These are phyloP conservation scores for Thymus mandschuricus DNA, from an alignment of 257 asterid species.

Conservation along the genomic window DNA sequence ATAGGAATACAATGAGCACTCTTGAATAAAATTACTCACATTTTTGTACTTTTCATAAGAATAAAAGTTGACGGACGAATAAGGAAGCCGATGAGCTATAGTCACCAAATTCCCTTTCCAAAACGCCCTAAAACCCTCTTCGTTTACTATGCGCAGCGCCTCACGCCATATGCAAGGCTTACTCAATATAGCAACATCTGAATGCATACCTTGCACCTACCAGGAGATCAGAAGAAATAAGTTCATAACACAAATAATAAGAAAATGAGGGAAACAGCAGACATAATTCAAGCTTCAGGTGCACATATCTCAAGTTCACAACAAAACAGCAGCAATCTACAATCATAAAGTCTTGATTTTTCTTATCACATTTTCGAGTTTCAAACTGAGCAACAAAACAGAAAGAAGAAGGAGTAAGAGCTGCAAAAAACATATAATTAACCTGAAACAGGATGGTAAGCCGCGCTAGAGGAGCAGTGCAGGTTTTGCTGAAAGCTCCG, in stretches of 20 bases:
- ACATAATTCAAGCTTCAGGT: background rate
- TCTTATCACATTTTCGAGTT: background rate
- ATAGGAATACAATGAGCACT: conserved; percentile 10
- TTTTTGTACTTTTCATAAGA: conserved; percentile 78
- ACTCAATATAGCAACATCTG: conserved; percentile 75
- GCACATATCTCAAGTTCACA: background rate
- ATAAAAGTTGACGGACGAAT: conserved; percentile 80
- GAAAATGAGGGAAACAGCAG: background rate
- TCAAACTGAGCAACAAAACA: conserved; percentile 9
- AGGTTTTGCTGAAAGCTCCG: conserved; percentile 95
- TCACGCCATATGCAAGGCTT: conserved; percentile 78
- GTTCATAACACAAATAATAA: background rate
- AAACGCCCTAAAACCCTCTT: conserved; percentile 91
- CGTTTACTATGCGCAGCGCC: conserved; percentile 71
- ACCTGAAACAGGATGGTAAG: conserved; percentile 97
- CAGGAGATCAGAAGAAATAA: conserved; percentile 3
- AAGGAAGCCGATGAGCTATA: conserved; percentile 89
- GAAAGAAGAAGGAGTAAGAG: background rate
- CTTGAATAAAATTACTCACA: conserved; percentile 46
- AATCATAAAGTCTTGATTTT: background rate
- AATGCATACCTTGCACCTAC: conserved; percentile 96
- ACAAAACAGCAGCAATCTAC: background rate
- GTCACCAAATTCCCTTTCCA: conserved; percentile 99
- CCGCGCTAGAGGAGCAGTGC: conserved; percentile 94
- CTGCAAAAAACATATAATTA: background rate